Conservation (phyloP, 768 basidiomycete species). For the Suillus occidentalis region DNA sequence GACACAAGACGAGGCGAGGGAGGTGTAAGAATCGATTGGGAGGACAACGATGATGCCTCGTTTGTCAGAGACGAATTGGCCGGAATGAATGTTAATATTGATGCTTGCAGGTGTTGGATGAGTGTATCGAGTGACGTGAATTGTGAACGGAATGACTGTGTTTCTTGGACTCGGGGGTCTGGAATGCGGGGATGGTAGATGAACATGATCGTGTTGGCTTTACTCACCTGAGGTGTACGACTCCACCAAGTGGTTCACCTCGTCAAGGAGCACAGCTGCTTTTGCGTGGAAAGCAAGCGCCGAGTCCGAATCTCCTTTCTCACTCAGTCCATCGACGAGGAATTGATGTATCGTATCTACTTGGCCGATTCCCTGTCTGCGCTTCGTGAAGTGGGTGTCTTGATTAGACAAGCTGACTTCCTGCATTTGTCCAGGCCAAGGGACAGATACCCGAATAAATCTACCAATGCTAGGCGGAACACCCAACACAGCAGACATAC, state of each 20-base stretch:
- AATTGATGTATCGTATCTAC: slow-evolving; percentile 17
- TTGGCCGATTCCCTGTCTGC: slow-evolving; percentile 7
- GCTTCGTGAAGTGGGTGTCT: slow-evolving; percentile 18
- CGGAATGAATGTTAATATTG: too few relatives aligned
- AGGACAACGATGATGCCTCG: too few relatives aligned
- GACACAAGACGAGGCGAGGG: not conserved
- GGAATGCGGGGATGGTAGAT: not conserved
- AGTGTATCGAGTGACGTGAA: slow-evolving; percentile 48
- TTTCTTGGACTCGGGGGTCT: slow-evolving; percentile 28
- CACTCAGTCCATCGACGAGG: slow-evolving; percentile 12
- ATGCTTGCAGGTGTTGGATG: slow-evolving; percentile 42
- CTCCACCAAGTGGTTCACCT: slow-evolving; percentile 28
- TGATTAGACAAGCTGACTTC: not conserved
- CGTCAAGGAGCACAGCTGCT: slow-evolving; percentile 36
- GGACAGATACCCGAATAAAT: slow-evolving; percentile 35
- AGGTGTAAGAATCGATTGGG: not conserved
- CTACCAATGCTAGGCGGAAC: slow-evolving; percentile 29
- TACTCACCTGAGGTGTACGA: slow-evolving; percentile 31
- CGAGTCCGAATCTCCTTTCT: slow-evolving; percentile 6
- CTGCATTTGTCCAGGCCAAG: slow-evolving; percentile 38
- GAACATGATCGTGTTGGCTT: not conserved
- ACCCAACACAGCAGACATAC: slow-evolving; percentile 29
- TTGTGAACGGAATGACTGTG: slow-evolving; percentile 38
- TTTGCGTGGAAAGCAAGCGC: slow-evolving; percentile 24
- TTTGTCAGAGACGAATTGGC: not conserved